A percentile compares a stretch with the other conserved stretches of the same genome.
Evolutionary conservation across 805 yeast species (phyloP).

Genomic region (Metschnikowia sp.): DNA sequence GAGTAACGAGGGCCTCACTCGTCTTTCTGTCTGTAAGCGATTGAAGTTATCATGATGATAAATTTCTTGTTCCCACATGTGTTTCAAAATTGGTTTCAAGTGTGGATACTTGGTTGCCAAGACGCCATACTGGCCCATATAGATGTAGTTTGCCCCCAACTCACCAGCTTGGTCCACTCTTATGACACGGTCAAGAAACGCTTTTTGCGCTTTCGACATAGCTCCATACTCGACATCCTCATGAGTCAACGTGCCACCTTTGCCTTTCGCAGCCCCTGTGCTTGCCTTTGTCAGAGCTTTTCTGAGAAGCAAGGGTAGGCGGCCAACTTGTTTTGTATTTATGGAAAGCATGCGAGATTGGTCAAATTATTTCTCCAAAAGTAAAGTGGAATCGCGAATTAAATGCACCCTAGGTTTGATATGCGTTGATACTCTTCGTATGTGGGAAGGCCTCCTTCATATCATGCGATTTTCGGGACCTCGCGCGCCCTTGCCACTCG

Average conservation of each 20-base stretch:
- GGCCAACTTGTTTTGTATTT: not conserved
- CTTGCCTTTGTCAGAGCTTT: slow-evolving; percentile 6
- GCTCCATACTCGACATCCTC: slow-evolving; percentile 31
- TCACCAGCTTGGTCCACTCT: slow-evolving; percentile 99
- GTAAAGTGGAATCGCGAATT: not conserved
- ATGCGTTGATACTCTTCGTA: too few relatives aligned
- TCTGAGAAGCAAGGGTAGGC: not conserved
- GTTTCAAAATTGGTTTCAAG: slow-evolving; percentile 74
- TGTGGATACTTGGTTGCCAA: slow-evolving; percentile 68
- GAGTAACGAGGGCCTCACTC: slow-evolving; percentile 87
- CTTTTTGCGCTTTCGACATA: slow-evolving; percentile 55
- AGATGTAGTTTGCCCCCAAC: slow-evolving; percentile 90
- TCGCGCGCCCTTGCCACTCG: not conserved
- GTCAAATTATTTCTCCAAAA: not conserved
- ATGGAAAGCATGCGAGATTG: not conserved
- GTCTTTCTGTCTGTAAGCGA: slow-evolving; percentile 62
- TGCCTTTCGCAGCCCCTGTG: not conserved
- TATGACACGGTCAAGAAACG: slow-evolving; percentile 68
- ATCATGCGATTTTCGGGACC: slow-evolving; percentile 4
- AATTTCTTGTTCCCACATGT: slow-evolving; percentile 98
- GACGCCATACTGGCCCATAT: slow-evolving; percentile 83
- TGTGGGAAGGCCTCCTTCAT: not conserved
- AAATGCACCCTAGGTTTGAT: not conserved
- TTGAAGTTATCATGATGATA: slow-evolving; percentile 88
- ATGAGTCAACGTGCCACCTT: not conserved